Evolutionary conservation across 164 flowering plant genomes (phyloP), one percentile per base, ranked within the genome.

Genomic region (Piper betle): DNA sequence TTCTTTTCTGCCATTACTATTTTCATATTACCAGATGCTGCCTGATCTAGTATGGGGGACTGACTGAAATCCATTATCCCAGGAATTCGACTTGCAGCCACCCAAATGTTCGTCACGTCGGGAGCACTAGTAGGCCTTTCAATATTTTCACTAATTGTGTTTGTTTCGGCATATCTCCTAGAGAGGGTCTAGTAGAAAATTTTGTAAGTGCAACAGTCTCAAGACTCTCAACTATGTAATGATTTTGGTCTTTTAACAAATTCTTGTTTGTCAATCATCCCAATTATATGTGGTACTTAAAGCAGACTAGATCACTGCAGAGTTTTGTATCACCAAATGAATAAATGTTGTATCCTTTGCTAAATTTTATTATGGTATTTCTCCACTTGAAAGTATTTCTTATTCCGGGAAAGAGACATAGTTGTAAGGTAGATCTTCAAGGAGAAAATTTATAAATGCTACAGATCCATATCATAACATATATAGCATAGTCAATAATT

Each of bases 31-130:
- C 11, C 15, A 46, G 12, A 46, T 46, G 15, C 10, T 6, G 46
- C 9, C 7, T 6, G 46, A 11, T 42, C 46, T 42, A 11, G 11
- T 15, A 10, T 8, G 3, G 3, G 10, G 10, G 50, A 7, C 12
- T 43, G 50, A 43, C 12, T 43, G 12, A 43, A 15, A 8, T 60
- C 50, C 60, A 9, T 37, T 61, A 40, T 66, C 69, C 39, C 73
- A 79, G 83, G 78, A 39, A 77, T 80, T 60, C 72, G 83, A 15
- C 62, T 80, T 53, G 83, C 72, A 41, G 79, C 81, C 37, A 73
- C 80, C 18, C 73, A 73, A 41, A 80, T 77, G 40, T 57, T 67
- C 46, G 37, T 66, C 40, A 73, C 77, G 33, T 55, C 73, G 41
- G 75, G 73, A 25, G 75, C 70, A 57, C 37, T 79, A 53, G 53